Evolutionary conservation across 768 basidiomycete species (phyloP).

Genomic region (Tephrocybe rancida): DNA sequence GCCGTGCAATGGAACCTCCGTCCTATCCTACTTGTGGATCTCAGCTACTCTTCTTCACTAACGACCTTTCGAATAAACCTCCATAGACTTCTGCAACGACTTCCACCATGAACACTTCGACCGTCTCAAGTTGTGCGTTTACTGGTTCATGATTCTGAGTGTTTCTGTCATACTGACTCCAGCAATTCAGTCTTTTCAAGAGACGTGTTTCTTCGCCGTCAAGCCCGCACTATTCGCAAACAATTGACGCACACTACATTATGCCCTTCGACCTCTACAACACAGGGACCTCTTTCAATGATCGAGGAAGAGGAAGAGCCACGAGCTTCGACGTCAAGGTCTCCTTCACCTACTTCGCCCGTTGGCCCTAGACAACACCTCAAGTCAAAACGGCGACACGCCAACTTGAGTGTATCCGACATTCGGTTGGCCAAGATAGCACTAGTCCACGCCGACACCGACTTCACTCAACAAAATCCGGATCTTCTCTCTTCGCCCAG

Average conservation of each 20-base stretch:
- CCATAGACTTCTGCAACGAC: conserved; percentile 23
- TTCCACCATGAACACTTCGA: conserved; percentile 25
- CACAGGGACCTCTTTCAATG: conserved; percentile 26
- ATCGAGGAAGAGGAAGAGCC: conserved; percentile 38
- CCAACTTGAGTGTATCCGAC: conserved; percentile 29
- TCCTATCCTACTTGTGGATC: conserved; percentile 13
- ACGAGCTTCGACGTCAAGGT: conserved; percentile 17
- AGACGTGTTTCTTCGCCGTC: conserved; percentile 31
- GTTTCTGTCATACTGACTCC: conserved; percentile 6
- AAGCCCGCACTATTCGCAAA: conserved; percentile 28
- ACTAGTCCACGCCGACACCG: conserved; percentile 21
- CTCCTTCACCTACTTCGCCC: conserved; percentile 12
- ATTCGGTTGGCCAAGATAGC: conserved; percentile 28
- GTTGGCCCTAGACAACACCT: conserved; percentile 8
- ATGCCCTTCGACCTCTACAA: conserved; percentile 17
- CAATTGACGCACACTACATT: conserved; percentile 6
- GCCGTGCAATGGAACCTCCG: conserved; percentile 19
- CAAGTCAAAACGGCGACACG: conserved; percentile 27
- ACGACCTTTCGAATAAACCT: conserved; percentile 13
- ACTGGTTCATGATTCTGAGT: neutral
- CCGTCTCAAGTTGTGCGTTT: conserved; percentile 30
- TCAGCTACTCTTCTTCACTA: conserved; percentile 15
- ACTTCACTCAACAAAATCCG: conserved; percentile 20
- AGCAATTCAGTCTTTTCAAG: conserved; percentile 30
- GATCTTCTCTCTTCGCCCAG: conserved; percentile 24